Evolutionary conservation across 345 rosid genomes (phyloP).

Genomic region (Rhodamnia argentea): DNA sequence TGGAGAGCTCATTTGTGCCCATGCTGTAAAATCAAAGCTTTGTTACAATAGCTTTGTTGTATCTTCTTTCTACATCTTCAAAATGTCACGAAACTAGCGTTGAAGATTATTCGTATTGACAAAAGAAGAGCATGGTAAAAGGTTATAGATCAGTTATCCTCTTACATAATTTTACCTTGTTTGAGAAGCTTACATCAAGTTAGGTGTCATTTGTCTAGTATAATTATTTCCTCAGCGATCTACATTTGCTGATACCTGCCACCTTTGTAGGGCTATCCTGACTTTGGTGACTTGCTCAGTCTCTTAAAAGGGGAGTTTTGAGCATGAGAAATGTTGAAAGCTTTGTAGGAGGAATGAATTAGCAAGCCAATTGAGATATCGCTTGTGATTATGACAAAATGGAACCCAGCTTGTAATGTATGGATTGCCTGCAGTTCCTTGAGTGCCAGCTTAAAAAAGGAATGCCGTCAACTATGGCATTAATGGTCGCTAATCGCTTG

Average conservation of each 20-base stretch:
- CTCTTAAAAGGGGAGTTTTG: neutral
- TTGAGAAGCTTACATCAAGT: neutral
- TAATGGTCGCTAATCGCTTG: neutral
- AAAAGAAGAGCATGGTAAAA: neutral
- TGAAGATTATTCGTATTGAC: neutral
- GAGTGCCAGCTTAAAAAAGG: neutral
- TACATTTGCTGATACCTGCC: neutral
- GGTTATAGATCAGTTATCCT: neutral
- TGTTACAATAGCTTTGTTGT: neutral
- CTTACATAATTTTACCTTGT: neutral
- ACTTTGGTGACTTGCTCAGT: neutral
- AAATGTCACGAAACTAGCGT: neutral
- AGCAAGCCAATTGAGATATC: neutral
- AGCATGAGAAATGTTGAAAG: neutral
- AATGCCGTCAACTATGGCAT: neutral
- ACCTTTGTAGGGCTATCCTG: neutral
- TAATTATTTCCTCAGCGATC: neutral
- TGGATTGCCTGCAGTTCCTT: neutral
- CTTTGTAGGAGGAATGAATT: neutral
- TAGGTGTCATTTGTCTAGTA: neutral
- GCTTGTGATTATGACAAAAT: neutral
- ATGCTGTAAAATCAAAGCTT: neutral
- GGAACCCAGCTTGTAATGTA: neutral
- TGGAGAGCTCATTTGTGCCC: neutral
- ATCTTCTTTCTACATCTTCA: neutral